Evolutionary conservation across 2,329 filamentous ascomycete genomes (phyloP).

Genomic region (Pseudogymnoascus sp.): DNA sequence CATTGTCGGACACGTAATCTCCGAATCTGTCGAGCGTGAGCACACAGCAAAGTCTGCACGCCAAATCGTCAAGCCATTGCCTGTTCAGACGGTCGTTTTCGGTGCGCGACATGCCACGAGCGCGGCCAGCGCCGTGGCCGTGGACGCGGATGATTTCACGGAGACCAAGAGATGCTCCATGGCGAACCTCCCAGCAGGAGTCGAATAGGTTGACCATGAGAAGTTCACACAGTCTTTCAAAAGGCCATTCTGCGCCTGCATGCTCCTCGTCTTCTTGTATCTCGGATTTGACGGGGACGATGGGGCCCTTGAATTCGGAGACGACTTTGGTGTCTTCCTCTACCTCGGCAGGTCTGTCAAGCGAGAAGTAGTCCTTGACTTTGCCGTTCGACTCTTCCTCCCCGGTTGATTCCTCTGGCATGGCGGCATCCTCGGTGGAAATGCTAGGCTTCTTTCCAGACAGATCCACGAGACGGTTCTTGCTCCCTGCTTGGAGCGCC

Average conservation of each 20-base stretch:
- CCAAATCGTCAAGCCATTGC: conserved; percentile 85
- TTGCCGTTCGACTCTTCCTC: conserved; percentile 51
- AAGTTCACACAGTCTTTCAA: conserved; percentile 87
- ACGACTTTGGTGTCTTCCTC: conserved; percentile 91
- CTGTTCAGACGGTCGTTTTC: conserved; percentile 77
- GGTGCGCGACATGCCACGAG: conserved; percentile 55
- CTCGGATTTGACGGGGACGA: conserved; percentile 74
- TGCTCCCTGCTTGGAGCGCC: conserved; percentile 80
- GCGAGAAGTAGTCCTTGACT: conserved; percentile 77
- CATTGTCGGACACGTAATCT: conserved; percentile 95
- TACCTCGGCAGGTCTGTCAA: conserved; percentile 66
- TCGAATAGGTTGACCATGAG: conserved; percentile 92
- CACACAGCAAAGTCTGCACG: conserved; percentile 89
- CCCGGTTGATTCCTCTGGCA: conserved; percentile 52
- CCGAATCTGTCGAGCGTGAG: conserved; percentile 97
- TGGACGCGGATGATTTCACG: conserved; percentile 90
- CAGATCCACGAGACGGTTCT: conserved; percentile 82
- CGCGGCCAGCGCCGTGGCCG: conserved; percentile 75
- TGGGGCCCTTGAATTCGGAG: conserved; percentile 85
- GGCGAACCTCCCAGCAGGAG: conserved; percentile 85
- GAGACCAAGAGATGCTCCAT: conserved; percentile 91
- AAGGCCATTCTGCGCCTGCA: conserved; percentile 84
- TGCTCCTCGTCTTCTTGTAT: conserved; percentile 69
- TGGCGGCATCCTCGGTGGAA: conserved; percentile 28
- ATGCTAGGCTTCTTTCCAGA: conserved; percentile 45